A percentile compares a stretch with the other conserved stretches of the same genome.
Evolutionary conservation across 345 rosid genomes (phyloP).

Genomic region (Nasturtium officinale): DNA sequence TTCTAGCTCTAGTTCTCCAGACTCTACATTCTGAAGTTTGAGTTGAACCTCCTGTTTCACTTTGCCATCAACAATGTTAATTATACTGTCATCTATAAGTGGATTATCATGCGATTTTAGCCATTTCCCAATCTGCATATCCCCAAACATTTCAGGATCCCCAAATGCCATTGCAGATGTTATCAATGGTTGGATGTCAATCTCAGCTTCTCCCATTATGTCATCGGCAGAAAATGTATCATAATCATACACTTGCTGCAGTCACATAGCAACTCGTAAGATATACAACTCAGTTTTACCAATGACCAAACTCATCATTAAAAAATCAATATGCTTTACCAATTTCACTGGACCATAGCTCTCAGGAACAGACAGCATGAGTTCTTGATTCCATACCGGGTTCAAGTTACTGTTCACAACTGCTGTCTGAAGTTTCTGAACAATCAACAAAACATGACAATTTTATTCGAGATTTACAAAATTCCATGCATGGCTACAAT

Average conservation of each 20-base stretch:
- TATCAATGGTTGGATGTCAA: conserved; percentile 47
- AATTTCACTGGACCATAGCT: conserved; percentile 52
- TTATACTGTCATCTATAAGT: conserved; percentile 44
- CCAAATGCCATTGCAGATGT: conserved; percentile 48
- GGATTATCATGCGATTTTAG: conserved; percentile 42
- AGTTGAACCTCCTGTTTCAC: conserved; percentile 46
- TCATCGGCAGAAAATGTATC: conserved; percentile 53
- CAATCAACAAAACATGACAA: not conserved
- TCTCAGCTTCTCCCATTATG: conserved; percentile 52
- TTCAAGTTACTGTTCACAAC: conserved; percentile 56
- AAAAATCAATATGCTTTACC: conserved; percentile 37
- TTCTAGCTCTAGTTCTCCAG: conserved; percentile 45
- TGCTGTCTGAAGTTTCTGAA: conserved; percentile 46
- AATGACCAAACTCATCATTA: not conserved
- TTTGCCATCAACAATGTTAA: conserved; percentile 45
- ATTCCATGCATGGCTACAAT: not conserved
- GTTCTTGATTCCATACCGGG: conserved; percentile 61
- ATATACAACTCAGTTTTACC: not conserved
- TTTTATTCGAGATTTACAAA: not conserved
- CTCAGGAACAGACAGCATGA: conserved; percentile 54
- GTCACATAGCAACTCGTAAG: not conserved
- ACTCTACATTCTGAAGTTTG: conserved; percentile 50
- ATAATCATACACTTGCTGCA: conserved; percentile 46
- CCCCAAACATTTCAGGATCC: conserved; percentile 37
- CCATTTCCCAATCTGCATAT: conserved; percentile 51